Conservation (phyloP, 306 rosid genomes). For the Quercus ilex region DNA sequence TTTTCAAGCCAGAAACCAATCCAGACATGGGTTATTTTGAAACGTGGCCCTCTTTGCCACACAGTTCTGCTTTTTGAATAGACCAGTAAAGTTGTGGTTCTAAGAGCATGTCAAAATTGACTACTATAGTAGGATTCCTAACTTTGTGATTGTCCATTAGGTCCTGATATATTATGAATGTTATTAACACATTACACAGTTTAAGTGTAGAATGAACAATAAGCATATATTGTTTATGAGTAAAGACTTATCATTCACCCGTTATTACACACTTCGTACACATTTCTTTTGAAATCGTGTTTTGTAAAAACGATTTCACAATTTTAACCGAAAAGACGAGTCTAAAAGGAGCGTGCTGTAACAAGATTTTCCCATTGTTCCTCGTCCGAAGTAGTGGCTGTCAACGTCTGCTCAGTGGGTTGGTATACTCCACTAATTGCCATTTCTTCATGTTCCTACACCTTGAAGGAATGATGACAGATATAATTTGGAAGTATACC, state of each 20-base stretch:
- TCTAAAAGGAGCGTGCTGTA: no score
- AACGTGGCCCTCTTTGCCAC: slow-evolving; percentile 34
- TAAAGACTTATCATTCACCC: no score
- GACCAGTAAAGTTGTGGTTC: not conserved
- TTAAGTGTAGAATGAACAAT: no score
- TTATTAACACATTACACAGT: no score
- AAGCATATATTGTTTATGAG: not conserved
- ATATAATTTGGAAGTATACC: slow-evolving; percentile 18
- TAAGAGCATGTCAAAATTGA: slow-evolving; percentile 7
- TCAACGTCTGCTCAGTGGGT: slow-evolving; percentile 34
- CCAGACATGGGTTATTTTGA: slow-evolving; percentile 25
- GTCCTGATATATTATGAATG: no score
- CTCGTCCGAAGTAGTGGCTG: slow-evolving; percentile 29
- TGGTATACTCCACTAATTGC: slow-evolving; percentile 35
- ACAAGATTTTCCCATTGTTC: not conserved
- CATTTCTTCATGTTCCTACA: slow-evolving; percentile 39
- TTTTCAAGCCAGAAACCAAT: slow-evolving; percentile 23
- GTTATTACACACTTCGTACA: not conserved
- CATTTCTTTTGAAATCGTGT: no score
- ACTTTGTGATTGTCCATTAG: slow-evolving; percentile 10
- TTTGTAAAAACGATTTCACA: no score
- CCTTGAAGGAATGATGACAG: slow-evolving; percentile 20
- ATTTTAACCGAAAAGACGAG: no score
- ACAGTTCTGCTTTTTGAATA: slow-evolving; percentile 23
- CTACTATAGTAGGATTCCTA: not conserved